Evolutionary conservation across 2,329 filamentous ascomycete genomes (phyloP), one percentile per base, ranked within the genome.

Genomic region (Aspergillus niger): DNA sequence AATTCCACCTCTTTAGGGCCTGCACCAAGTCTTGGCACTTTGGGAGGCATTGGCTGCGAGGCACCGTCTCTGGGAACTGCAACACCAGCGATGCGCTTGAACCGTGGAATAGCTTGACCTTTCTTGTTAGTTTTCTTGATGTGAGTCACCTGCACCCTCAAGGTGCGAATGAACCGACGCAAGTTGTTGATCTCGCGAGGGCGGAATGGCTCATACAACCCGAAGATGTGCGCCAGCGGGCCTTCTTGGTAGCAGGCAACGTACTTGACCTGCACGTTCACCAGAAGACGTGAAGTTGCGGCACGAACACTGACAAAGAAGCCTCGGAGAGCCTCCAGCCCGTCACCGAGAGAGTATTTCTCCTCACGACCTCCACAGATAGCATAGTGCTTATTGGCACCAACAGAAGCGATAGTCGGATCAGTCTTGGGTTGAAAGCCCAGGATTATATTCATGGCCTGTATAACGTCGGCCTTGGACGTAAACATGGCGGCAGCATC

Each of bases 261-360:
- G 48, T 83, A 83, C 8, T 84, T 84, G 26, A 89, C 85, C 60
- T 89, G 87, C 3, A 89, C 76, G 59, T 90, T 89, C 11, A 89
- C 71, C 0, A 89, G 69, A 4, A 89, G 75, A 3, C 86, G 80
- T 41, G 80, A 81, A 13, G 85, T 83, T 2, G 85, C 82, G 2
- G 84, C 81, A 5, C 87, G 83, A 30, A 86, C 83, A 67, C 85
- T 88, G 10, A 85, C 78, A 67, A 84, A 89, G 72, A 85, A 89
- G 0, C 87, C 87, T 44, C 86, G 80, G 3, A 87, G 71, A 0
- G 85, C 85, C 51, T 83, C 77, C 0, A 89, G 74, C 1, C 85
- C 85, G 10, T 70, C 76, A 2, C 79, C 80, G 1, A 89, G 77
- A 30, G 78, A 67, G 3, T 69, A 67, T 0, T 58, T 63, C 51